A percentile compares a stretch with the other conserved stretches of the same genome.
These are phyloP conservation scores for Malassezia sympodialis DNA, from an alignment of 1,284 basidiomycete genomes.

Conservation along the genomic window DNA sequence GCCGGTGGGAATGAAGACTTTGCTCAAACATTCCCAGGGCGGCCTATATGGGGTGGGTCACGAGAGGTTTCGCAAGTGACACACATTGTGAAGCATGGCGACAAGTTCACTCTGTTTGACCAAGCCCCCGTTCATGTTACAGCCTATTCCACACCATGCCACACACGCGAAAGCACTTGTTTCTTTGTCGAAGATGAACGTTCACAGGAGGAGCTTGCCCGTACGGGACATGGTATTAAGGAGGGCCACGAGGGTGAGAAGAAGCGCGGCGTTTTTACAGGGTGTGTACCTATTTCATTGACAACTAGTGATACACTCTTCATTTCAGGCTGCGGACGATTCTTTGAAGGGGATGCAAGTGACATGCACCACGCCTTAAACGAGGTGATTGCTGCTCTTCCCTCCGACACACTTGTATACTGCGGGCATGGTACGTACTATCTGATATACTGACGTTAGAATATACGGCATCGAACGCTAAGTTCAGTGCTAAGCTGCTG, in stretches of 20 bases:
- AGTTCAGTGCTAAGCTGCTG: slow-evolving; percentile 54
- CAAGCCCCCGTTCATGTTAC: slow-evolving; percentile 25
- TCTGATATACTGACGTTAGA: slow-evolving; percentile 22
- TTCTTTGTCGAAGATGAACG: slow-evolving; percentile 61
- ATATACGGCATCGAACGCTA: slow-evolving; percentile 46
- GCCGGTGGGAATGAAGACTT: slow-evolving; percentile 70
- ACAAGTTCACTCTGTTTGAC: slow-evolving; percentile 23
- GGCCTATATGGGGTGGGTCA: slow-evolving; percentile 76
- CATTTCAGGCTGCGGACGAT: slow-evolving; percentile 82
- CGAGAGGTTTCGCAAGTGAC: slow-evolving; percentile 61
- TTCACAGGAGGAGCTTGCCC: background rate
- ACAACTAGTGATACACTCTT: slow-evolving; percentile 72
- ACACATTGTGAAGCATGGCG: slow-evolving; percentile 55
- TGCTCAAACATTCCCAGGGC: slow-evolving; percentile 54
- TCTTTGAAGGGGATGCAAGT: slow-evolving; percentile 79
- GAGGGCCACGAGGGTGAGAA: slow-evolving; percentile 54
- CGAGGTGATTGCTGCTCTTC: slow-evolving; percentile 60
- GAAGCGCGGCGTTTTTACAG: slow-evolving; percentile 73
- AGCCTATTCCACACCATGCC: slow-evolving; percentile 74
- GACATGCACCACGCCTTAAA: slow-evolving; percentile 76
- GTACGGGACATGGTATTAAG: background rate
- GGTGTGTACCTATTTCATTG: slow-evolving; percentile 49
- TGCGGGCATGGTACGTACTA: slow-evolving; percentile 62
- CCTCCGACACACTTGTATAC: slow-evolving; percentile 70
- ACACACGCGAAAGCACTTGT: slow-evolving; percentile 92